Evolutionary conservation across 2,329 filamentous ascomycete genomes (phyloP).

Genomic region (Alternaria consortialis): DNA sequence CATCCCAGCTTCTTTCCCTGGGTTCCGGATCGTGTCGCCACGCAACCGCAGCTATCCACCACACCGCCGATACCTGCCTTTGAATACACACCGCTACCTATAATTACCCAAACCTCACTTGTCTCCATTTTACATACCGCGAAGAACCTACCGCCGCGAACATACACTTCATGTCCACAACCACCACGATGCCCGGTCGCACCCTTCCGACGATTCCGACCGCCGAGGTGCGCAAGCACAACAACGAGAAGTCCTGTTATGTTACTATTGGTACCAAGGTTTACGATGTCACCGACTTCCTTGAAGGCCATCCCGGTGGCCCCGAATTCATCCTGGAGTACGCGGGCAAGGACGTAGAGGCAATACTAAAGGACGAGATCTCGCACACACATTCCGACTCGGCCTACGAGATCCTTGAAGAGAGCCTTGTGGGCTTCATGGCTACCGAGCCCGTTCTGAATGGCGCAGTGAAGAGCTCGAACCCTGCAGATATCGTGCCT

Average conservation of each 20-base stretch:
- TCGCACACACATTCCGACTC: slow-evolving; percentile 90
- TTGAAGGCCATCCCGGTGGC: slow-evolving; percentile 90
- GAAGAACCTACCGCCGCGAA: background rate
- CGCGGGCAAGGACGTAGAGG: slow-evolving; percentile 83
- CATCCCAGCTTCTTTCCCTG: background rate
- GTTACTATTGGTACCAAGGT: slow-evolving; percentile 90
- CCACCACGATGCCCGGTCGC: slow-evolving; percentile 73
- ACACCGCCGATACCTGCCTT: slow-evolving; percentile 2
- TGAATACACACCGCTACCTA: background rate
- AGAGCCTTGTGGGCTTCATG: slow-evolving; percentile 84
- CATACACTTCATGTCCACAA: slow-evolving; percentile 24
- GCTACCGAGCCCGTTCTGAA: slow-evolving; percentile 66
- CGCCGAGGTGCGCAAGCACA: slow-evolving; percentile 83
- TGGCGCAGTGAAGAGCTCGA: slow-evolving; percentile 57
- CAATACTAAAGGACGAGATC: slow-evolving; percentile 81
- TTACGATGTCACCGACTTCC: slow-evolving; percentile 92
- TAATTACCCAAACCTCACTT: background rate
- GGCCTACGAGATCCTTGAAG: slow-evolving; percentile 95
- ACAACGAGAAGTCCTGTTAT: slow-evolving; percentile 84
- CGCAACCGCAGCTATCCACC: slow-evolving; percentile 5
- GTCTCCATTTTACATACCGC: background rate
- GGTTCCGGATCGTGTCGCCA: slow-evolving; percentile 3
- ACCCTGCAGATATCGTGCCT: slow-evolving; percentile 62
- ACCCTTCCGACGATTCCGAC: slow-evolving; percentile 84
- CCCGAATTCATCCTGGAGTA: slow-evolving; percentile 88